Evolutionary conservation across 2,329 filamentous ascomycete species (phyloP).

Genomic region (Cyphellophora attinorum): DNA sequence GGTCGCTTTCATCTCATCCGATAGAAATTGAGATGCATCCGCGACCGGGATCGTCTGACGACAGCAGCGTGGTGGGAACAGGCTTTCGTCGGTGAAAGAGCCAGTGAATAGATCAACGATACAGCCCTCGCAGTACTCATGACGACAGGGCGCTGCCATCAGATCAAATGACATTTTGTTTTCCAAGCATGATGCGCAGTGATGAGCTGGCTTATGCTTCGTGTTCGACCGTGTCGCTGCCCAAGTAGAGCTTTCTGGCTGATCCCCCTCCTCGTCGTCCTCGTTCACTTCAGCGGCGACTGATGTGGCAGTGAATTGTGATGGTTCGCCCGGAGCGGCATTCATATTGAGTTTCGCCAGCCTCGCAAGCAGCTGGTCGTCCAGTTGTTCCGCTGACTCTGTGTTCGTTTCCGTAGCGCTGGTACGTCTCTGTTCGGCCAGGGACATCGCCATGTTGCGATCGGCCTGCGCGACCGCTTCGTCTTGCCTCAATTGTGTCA

Average conservation of each 20-base stretch:
- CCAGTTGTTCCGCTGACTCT: conserved; percentile 1
- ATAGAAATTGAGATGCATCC: conserved; percentile 27
- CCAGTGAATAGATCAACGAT: conserved; percentile 34
- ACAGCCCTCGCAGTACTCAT: conserved; percentile 45
- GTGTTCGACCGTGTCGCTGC: neutral
- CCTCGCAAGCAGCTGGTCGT: conserved; percentile 3
- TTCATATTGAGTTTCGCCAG: conserved; percentile 4
- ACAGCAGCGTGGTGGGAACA: conserved; percentile 50
- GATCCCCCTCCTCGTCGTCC: neutral
- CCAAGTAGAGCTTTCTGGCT: neutral
- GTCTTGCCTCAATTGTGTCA: conserved; percentile 3
- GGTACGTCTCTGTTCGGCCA: too few species aligned
- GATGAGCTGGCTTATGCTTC: neutral
- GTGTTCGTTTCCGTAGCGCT: conserved; percentile 1
- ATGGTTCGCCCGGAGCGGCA: conserved; percentile 3
- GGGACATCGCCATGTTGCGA: conserved; percentile 3
- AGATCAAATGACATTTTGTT: conserved; percentile 21
- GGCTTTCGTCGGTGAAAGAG: conserved; percentile 38
- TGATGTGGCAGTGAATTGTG: neutral
- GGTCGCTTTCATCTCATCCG: conserved; percentile 21
- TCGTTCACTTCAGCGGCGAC: neutral
- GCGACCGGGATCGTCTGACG: conserved; percentile 29
- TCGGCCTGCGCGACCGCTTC: conserved; percentile 8
- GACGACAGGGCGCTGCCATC: conserved; percentile 22
- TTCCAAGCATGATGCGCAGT: conserved; percentile 22